Conservation (phyloP, 176 grass and related monocot species). For the Musa itinerans region DNA sequence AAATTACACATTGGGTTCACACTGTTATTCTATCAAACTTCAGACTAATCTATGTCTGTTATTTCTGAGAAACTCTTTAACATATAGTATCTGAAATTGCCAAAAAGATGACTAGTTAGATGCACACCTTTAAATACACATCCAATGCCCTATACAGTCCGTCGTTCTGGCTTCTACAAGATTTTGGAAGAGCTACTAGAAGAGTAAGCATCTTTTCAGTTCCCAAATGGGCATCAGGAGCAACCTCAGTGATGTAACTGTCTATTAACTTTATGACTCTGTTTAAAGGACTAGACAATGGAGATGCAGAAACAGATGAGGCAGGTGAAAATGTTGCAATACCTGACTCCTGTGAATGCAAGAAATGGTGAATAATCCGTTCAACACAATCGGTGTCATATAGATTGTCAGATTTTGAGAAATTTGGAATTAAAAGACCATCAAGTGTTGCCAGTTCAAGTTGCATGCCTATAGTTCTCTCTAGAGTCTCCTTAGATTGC, state of each 20-base stretch:
- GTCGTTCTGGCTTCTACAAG: conserved; percentile 3
- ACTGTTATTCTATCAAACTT: not conserved
- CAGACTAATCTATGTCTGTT: not conserved
- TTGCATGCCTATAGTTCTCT: conserved; percentile 13
- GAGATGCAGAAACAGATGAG: conserved; percentile 6
- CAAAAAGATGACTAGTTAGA: not conserved
- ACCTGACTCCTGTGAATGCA: conserved; percentile 4
- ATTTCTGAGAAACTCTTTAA: not conserved
- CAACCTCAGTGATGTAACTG: conserved; percentile 14
- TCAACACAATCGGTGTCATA: conserved; percentile 20
- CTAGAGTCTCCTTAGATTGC: conserved; percentile 1
- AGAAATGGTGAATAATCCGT: conserved; percentile 12
- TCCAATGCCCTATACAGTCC: conserved; percentile 20
- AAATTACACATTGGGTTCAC: not conserved
- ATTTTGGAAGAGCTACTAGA: conserved; percentile 10
- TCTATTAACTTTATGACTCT: conserved; percentile 4
- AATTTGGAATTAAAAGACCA: conserved; percentile 15
- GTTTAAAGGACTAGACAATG: conserved; percentile 1
- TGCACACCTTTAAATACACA: conserved; percentile 23
- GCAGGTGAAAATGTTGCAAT: conserved; percentile 15
- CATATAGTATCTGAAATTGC: not conserved
- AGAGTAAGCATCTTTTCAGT: conserved; percentile 8
- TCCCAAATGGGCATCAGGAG: conserved; percentile 9
- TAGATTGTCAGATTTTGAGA: conserved; percentile 18
- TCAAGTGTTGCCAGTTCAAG: conserved; percentile 14